Percentiles rank a stretch among this genome's conserved stretches.
phyloP scores from a whole-genome alignment of 768 basidiomycete species.

The Leccinum disarticulatum region DNA sequence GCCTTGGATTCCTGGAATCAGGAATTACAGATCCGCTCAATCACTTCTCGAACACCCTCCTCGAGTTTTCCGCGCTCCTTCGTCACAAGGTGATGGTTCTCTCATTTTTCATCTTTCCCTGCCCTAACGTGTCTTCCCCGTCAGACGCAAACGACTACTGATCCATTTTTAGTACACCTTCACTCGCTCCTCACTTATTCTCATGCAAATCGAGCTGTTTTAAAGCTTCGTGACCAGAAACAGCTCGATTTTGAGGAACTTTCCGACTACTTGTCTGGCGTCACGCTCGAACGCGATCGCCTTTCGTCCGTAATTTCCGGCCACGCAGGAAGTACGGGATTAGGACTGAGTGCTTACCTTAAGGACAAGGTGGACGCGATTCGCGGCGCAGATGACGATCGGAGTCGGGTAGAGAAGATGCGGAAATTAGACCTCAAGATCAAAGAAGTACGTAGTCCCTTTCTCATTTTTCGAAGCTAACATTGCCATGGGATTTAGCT shows the following conservation, averaged over 20 bases:
- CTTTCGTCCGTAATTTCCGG: slow-evolving; percentile 86
- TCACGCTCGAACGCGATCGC: slow-evolving; percentile 90
- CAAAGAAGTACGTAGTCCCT: slow-evolving; percentile 67
- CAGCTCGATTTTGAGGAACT: slow-evolving; percentile 98
- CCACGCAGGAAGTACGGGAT: slow-evolving; percentile 81
- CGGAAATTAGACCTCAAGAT: slow-evolving; percentile 90
- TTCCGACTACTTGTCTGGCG: slow-evolving; percentile 90
- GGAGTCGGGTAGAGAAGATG: slow-evolving; percentile 92
- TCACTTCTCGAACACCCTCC: slow-evolving; percentile 92
- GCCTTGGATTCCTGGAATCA: slow-evolving; percentile 92
- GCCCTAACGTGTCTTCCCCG: slow-evolving; percentile 1
- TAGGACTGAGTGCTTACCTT: slow-evolving; percentile 86
- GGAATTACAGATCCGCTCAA: slow-evolving; percentile 98
- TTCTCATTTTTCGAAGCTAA: neutral
- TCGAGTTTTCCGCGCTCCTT: slow-evolving; percentile 90
- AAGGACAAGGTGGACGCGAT: slow-evolving; percentile 91
- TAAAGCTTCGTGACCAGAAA: slow-evolving; percentile 96
- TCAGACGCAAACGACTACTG: slow-evolving; percentile 87
- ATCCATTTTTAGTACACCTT: slow-evolving; percentile 87
- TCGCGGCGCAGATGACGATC: slow-evolving; percentile 90
- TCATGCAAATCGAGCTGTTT: slow-evolving; percentile 87
- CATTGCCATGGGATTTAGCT: slow-evolving; percentile 49
- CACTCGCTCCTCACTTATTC: slow-evolving; percentile 95
- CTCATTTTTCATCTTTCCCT: neutral
- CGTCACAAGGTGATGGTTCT: slow-evolving; percentile 67